Evolutionary conservation across 768 basidiomycete species (phyloP), one percentile per base, ranked within the genome.

Genomic region (Mycena alexandri): DNA sequence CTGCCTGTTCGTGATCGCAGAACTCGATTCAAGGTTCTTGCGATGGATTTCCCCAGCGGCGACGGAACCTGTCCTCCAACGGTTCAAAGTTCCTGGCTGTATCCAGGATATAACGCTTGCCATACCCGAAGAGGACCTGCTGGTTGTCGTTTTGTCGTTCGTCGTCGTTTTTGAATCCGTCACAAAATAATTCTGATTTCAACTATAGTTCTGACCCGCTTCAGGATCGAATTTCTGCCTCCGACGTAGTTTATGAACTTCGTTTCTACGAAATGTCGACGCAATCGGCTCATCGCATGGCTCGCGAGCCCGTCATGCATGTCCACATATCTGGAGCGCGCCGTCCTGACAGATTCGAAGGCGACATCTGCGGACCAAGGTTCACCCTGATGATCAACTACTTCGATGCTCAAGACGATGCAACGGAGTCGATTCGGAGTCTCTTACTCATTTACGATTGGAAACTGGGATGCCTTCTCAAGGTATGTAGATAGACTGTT

Each of bases 191-290:
- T 10, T 2, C 24, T 17, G 46, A 14, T n/a, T 16, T 34, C 1
- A 3, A 4, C 42, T 16, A 5, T 24, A 62, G 51, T 16, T 34
- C 51, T 21, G 2, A 16, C 21, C 21, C 47, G 1, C 17, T 38
- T 33, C 7, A 34, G 8, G 17, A 8, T 17, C 55, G 11, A 29
- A 3, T 29, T 29, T 29, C 29, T 19, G 8, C 22, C 5, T 11
- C 57, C 8, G 58, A 50, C 21, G 22, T 24, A 13, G 14, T 24
- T 5, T 5, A 33, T 11, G 34, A 54, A 10, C 41, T 62, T 1
- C 61, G 21, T n/a, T 44, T 62, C 17, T 46, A 29, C 33, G 42
- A 53, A 46, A 14, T 62, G 7, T 54, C 61, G 24, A 53, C 51
- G 6, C 16, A 13, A 14, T 53, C 42, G 1, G 14, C 25, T 25